Conservation (phyloP, 345 rosid genomes). For the Eucalyptus sp. region DNA sequence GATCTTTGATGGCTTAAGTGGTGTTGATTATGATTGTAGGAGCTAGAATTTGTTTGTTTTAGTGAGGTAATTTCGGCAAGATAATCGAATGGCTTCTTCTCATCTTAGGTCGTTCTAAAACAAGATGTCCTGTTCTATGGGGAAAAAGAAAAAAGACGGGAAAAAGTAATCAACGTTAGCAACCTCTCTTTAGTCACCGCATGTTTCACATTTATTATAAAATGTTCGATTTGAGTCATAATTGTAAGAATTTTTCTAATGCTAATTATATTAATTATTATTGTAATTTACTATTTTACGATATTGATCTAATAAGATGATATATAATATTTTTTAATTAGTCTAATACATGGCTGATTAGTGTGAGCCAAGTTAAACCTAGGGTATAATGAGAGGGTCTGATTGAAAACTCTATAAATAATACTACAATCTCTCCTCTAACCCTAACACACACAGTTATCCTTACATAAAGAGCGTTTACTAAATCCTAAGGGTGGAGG, state of each 20-base stretch:
- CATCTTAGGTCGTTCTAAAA: background rate
- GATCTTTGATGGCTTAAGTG: background rate
- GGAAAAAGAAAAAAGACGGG: background rate
- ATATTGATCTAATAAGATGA: too few relatives aligned
- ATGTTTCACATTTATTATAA: background rate
- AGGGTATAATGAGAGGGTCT: accelerated
- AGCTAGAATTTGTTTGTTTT: background rate
- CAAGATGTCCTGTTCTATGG: background rate
- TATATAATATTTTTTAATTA: too few relatives aligned
- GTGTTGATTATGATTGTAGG: background rate
- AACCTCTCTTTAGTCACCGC: background rate
- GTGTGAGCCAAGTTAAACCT: too few relatives aligned
- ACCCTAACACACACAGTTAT: too few relatives aligned
- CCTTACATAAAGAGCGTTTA: too few relatives aligned
- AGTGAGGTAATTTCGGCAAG: background rate
- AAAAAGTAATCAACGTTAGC: background rate
- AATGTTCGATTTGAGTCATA: background rate
- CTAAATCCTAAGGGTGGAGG: accelerated
- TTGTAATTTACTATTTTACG: too few relatives aligned
- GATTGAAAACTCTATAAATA: too few relatives aligned
- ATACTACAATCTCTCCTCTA: accelerated
- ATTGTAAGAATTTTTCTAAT: too few relatives aligned
- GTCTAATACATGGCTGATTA: accelerated
- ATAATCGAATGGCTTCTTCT: background rate
- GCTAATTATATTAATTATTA: too few relatives aligned